Evolutionary conservation across 2,329 filamentous ascomycete species (phyloP).

Genomic region (Trichoderma citrinoviride): DNA sequence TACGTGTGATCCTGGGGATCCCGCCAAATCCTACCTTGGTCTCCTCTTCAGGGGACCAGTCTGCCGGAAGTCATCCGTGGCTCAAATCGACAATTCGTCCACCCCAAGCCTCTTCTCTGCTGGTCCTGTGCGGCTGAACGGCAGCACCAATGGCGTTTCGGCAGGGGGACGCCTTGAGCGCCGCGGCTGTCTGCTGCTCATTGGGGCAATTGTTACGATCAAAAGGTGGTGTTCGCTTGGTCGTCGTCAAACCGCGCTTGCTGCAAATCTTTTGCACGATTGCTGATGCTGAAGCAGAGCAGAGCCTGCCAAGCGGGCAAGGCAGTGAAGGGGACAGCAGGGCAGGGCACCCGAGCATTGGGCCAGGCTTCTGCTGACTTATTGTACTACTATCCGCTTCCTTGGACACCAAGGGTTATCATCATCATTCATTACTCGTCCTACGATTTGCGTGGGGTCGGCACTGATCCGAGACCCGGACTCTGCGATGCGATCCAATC

Average conservation of each 20-base stretch:
- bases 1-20: constrained; percentile 14
- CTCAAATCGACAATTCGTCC: not conserved
- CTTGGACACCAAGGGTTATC: not conserved
- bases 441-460: not conserved
- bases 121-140: not conserved
- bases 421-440: not conserved
- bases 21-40: constrained; percentile 10
- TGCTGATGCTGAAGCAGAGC: not conserved
- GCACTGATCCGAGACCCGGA: not conserved
- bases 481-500: not conserved
- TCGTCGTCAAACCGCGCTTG: not conserved
- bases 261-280: not conserved
- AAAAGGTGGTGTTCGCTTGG: not conserved
- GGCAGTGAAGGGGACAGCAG: not conserved
- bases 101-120: not conserved
- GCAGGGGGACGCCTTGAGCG: not conserved
- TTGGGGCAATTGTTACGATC: not conserved
- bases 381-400: not conserved
- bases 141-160: not conserved
- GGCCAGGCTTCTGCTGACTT: too few species aligned
- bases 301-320: not conserved
- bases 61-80: not conserved
- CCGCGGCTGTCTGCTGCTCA: not conserved
- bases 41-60: not conserved
- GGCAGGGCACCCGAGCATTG: not conserved